Percentiles rank a stretch among this genome's conserved stretches.
Evolutionary conservation across 805 yeast species (phyloP).

Genomic region (Brettanomyces bruxellensis): DNA sequence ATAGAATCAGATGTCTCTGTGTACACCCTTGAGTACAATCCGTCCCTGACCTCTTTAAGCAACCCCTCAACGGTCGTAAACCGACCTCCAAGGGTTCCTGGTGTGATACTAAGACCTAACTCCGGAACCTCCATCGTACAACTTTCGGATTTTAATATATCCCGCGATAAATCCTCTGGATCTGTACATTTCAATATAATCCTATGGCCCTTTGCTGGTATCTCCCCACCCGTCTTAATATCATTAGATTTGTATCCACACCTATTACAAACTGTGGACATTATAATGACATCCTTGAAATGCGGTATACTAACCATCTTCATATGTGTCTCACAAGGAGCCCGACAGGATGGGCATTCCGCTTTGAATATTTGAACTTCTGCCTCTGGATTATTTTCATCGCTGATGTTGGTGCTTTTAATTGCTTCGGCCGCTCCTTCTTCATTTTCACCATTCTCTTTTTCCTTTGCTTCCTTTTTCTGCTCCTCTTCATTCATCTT

Average conservation of each 20-base stretch:
- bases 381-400: slow-evolving; percentile 60
- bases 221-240: slow-evolving; percentile 97
- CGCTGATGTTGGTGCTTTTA: neutral
- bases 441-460: slow-evolving; percentile 49
- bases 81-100: slow-evolving; percentile 97
- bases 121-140: slow-evolving; percentile 85
- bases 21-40: slow-evolving; percentile 76
- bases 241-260: slow-evolving; percentile 97
- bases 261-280: slow-evolving; percentile 86
- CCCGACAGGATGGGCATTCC: slow-evolving; percentile 83
- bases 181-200: slow-evolving; percentile 72
- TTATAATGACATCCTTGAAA: slow-evolving; percentile 92
- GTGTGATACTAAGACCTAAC: slow-evolving; percentile 78
- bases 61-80: slow-evolving; percentile 96
- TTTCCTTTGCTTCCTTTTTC: slow-evolving; percentile 25
- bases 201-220: slow-evolving; percentile 76
- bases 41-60: slow-evolving; percentile 80
- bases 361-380: slow-evolving; percentile 93
- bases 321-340: slow-evolving; percentile 88
- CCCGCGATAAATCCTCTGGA: slow-evolving; percentile 89
- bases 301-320: slow-evolving; percentile 95
- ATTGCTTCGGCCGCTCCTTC: slow-evolving; percentile 50
- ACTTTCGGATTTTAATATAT: slow-evolving; percentile 88
- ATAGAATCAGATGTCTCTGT: slow-evolving; percentile 85
- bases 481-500: slow-evolving; percentile 14